A percentile compares a stretch with the other conserved stretches of the same genome.
These are phyloP conservation scores for Crepidotus variabilis DNA, from an alignment of 768 basidiomycete species.

Conservation along the genomic window DNA sequence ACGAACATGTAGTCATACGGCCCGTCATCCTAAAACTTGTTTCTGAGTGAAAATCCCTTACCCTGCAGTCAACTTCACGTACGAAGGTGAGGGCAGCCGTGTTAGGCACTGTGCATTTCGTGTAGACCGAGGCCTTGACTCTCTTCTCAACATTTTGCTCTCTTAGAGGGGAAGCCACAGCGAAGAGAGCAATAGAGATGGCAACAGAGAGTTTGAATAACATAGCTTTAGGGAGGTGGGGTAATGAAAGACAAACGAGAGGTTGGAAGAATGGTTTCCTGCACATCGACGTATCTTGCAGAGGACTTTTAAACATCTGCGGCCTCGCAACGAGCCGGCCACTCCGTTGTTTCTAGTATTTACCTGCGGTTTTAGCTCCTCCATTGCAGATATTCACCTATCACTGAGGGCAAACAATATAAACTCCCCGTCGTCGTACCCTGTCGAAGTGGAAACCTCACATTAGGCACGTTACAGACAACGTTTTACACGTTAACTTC, in stretches of 20 bases:
- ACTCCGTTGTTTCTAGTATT: no score
- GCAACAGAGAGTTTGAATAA: not conserved
- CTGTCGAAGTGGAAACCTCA: no score
- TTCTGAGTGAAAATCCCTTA: not conserved
- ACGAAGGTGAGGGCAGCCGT: conserved; percentile 28
- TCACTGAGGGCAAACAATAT: no score
- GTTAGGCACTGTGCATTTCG: conserved; percentile 22
- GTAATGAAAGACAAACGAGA: not conserved
- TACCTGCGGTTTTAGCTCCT: no score
- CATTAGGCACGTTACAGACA: no score
- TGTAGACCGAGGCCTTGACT: conserved; percentile 5
- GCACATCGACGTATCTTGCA: no score
- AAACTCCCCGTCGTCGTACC: no score
- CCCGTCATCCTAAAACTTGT: conserved; percentile 11
- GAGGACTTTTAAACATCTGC: no score
- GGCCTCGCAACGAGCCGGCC: no score
- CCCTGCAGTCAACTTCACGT: no score
- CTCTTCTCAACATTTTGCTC: not conserved
- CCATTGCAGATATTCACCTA: no score
- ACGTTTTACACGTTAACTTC: no score
- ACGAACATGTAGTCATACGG: conserved; percentile 15
- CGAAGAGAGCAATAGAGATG: not conserved
- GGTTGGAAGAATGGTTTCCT: not conserved
- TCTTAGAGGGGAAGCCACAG: not conserved
- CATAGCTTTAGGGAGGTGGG: not conserved